Conservation (phyloP, 140 eudicot genomes). For the Cichorium intybus region DNA sequence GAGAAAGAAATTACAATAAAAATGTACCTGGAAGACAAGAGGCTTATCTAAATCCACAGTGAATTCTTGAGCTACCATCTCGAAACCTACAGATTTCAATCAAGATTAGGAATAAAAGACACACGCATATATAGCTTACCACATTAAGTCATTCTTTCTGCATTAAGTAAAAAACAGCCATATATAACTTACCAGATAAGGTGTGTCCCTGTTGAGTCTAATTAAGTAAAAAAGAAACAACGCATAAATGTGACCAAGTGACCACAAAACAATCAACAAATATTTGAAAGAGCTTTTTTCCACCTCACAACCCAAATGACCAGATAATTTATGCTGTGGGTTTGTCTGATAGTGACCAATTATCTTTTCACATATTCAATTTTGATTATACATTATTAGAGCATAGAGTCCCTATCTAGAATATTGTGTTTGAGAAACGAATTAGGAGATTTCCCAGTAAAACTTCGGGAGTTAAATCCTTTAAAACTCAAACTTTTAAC, state of each 20-base stretch:
- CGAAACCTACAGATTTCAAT: slow-evolving; percentile 24
- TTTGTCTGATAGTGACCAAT: not conserved
- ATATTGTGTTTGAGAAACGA: not conserved
- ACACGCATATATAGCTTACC: not conserved
- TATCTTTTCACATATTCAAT: not conserved
- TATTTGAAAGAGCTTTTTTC: not conserved
- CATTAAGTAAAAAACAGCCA: too few relatives aligned
- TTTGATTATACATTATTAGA: not conserved
- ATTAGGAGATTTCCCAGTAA: not conserved
- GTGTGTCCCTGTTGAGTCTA: not conserved
- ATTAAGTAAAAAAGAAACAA: not conserved
- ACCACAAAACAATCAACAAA: not conserved
- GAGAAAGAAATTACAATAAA: not conserved
- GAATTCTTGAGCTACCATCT: slow-evolving; percentile 44
- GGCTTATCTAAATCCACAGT: slow-evolving; percentile 47
- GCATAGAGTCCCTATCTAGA: not conserved
- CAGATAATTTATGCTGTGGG: slow-evolving; percentile 8
- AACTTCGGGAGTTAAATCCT: not conserved
- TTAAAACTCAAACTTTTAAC: not conserved
- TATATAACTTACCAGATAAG: not conserved
- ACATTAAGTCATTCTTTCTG: too few relatives aligned
- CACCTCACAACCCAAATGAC: not conserved
- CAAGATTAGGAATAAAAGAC: not conserved
- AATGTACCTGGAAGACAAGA: slow-evolving; percentile 44
- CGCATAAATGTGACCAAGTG: not conserved